Percentiles rank a stretch among this genome's conserved stretches.
Evolutionary conservation across 2,329 filamentous ascomycete species (phyloP).

Genomic region (Monascus ruber): DNA sequence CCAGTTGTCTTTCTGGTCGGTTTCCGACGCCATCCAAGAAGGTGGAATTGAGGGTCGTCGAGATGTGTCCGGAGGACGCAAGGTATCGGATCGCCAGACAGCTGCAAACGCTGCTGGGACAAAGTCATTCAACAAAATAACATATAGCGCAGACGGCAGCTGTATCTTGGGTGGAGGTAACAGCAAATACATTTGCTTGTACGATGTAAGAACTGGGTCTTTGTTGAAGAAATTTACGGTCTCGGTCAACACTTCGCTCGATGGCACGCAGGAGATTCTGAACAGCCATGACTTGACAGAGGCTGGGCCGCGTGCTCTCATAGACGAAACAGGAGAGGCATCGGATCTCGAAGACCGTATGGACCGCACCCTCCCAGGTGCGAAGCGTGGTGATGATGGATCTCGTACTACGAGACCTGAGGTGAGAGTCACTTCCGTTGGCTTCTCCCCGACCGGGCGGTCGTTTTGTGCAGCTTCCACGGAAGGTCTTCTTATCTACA

Average conservation of each 20-base stretch:
- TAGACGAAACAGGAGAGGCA: conserved; percentile 78
- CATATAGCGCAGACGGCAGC: conserved; percentile 83
- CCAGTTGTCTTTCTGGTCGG: conserved; percentile 88
- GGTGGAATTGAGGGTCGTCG: conserved; percentile 78
- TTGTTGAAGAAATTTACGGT: conserved; percentile 92
- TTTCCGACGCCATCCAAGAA: conserved; percentile 77
- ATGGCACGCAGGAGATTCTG: conserved; percentile 92
- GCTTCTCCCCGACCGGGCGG: conserved; percentile 78
- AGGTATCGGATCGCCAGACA: conserved; percentile 74
- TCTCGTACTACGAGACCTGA: conserved; percentile 65
- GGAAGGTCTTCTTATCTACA: conserved; percentile 88
- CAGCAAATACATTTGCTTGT: conserved; percentile 97
- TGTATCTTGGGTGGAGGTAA: conserved; percentile 86
- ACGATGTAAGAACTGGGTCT: conserved; percentile 86
- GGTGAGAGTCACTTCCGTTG: conserved; percentile 71
- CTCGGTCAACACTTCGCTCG: conserved; percentile 86
- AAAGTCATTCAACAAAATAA: conserved; percentile 79
- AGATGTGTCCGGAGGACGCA: conserved; percentile 86
- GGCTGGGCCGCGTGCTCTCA: conserved; percentile 69
- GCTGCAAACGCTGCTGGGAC: conserved; percentile 84
- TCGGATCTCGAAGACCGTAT: conserved; percentile 80
- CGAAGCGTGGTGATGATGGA: conserved; percentile 77
- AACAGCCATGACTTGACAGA: conserved; percentile 89
- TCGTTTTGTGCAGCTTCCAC: conserved; percentile 92
- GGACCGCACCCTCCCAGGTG: conserved; percentile 70